Evolutionary conservation across 2,329 filamentous ascomycete species (phyloP).

Genomic region (Fusarium bulbicola): DNA sequence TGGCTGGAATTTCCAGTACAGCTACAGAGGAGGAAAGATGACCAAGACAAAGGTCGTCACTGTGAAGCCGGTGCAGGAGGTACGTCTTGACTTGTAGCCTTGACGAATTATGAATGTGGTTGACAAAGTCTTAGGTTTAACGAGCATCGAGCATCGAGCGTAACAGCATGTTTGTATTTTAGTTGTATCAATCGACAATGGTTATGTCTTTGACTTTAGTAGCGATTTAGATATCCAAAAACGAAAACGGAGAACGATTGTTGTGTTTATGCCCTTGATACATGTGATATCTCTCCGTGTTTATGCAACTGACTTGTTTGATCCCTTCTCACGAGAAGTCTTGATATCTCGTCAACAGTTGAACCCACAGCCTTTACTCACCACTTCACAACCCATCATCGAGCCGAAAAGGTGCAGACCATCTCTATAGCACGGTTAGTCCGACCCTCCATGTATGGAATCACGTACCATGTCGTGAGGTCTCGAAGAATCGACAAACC

Average conservation of each 20-base stretch:
- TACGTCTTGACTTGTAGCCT: conserved; percentile 11
- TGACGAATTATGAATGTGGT: not conserved
- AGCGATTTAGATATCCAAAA: not conserved
- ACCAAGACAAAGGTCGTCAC: conserved; percentile 54
- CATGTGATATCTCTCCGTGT: not conserved
- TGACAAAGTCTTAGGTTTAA: conserved; percentile 8
- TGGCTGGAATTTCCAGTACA: conserved; percentile 65
- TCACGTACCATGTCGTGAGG: conserved; percentile 14
- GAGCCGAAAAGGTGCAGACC: conserved; percentile 3
- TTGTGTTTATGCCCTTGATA: not conserved
- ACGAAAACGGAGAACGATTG: not conserved
- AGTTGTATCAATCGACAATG: not conserved
- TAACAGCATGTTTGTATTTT: not conserved
- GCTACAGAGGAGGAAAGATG: conserved; percentile 60
- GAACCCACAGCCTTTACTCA: not conserved
- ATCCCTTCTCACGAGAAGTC: not conserved
- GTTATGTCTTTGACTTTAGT: not conserved
- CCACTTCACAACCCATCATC: not conserved
- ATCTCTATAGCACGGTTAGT: not conserved
- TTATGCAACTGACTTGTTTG: not conserved
- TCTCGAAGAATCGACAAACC: conserved; percentile 24
- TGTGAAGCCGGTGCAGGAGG: conserved; percentile 44
- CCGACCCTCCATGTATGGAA: fast-evolving
- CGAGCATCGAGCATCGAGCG: not conserved
- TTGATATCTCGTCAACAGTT: not conserved